These are phyloP conservation scores for Termitomyces titanicus DNA, from an alignment of 768 basidiomycete genomes.

Conservation along the genomic window DNA sequence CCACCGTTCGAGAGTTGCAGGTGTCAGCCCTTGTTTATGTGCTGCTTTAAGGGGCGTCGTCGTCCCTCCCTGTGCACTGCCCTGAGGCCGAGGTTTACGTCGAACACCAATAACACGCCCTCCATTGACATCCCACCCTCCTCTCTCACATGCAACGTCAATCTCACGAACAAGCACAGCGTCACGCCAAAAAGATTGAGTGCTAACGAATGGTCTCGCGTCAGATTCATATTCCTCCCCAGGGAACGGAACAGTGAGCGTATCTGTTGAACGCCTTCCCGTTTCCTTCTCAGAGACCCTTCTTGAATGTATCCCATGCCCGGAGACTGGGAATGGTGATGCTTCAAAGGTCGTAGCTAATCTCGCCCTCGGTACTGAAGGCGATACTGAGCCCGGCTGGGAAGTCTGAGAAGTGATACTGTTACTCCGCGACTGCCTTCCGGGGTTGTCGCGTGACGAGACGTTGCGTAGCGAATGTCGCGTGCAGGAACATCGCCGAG, in stretches of 20 bases:
- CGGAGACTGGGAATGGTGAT: constrained; percentile 73
- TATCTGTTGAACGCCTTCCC: constrained; percentile 46
- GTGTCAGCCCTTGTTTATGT: constrained; percentile 46
- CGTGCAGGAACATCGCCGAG: constrained; percentile 66
- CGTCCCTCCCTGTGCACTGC: constrained; percentile 24
- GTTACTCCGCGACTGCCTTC: constrained; percentile 59
- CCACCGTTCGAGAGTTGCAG: constrained; percentile 74
- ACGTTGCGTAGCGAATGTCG: constrained; percentile 41
- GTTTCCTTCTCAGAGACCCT: constrained; percentile 68
- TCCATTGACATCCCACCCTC: constrained; percentile 67
- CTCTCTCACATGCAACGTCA: constrained; percentile 67
- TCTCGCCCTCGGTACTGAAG: constrained; percentile 45
- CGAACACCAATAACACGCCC: constrained; percentile 67
- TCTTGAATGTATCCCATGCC: constrained; percentile 73
- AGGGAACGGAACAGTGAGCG: constrained; percentile 40
- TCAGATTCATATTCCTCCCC: constrained; percentile 37
- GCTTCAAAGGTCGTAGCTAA: constrained; percentile 46
- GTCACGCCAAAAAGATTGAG: constrained; percentile 52
- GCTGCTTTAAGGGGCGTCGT: constrained; percentile 5
- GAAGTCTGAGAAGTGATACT: constrained; percentile 46
- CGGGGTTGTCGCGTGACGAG: constrained; percentile 43
- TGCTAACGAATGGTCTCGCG: constrained; percentile 33
- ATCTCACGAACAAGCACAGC: constrained; percentile 50
- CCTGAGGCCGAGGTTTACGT: constrained; percentile 49
- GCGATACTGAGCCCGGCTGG: constrained; percentile 39